Percentiles rank a stretch among this genome's conserved stretches.
phyloP scores from a whole-genome alignment of 768 basidiomycete genomes.

The Termitomyces sp. region DNA sequence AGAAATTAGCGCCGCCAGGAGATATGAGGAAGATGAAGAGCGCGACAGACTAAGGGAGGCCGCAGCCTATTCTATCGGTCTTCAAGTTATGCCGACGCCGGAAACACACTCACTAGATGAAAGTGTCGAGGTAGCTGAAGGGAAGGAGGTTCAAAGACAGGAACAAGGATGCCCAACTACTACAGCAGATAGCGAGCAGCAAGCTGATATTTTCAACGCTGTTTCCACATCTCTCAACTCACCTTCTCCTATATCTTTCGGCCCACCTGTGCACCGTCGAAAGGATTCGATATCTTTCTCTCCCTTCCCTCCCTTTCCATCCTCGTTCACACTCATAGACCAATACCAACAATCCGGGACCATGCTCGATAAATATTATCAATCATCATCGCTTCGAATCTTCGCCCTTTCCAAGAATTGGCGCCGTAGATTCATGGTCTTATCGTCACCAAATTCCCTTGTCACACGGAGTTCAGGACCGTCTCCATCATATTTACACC shows the following conservation, averaged over 20 bases:
- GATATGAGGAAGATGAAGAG: constrained; percentile 67
- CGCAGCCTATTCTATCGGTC: constrained; percentile 75
- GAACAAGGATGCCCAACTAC: constrained; percentile 9
- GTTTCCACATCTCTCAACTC: constrained; percentile 24
- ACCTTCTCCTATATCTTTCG: constrained; percentile 23
- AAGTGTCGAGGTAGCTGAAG: constrained; percentile 35
- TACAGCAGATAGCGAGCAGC: constrained; percentile 8
- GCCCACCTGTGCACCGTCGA: constrained; percentile 36
- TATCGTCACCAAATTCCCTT: constrained; percentile 45
- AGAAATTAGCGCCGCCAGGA: constrained; percentile 56
- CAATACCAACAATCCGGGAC: constrained; percentile 53
- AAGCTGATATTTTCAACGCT: constrained; percentile 4
- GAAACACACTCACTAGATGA: constrained; percentile 33
- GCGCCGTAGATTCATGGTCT: constrained; percentile 62
- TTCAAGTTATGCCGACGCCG: constrained; percentile 49
- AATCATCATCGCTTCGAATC: constrained; percentile 64
- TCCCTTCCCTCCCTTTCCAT: constrained; percentile 61
- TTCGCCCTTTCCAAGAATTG: constrained; percentile 73
- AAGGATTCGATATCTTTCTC: constrained; percentile 32
- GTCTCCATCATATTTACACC: constrained; percentile 59
- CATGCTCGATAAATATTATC: constrained; percentile 65
- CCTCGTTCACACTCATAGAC: constrained; percentile 45
- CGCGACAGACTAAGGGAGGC: constrained; percentile 71
- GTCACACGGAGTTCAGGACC: constrained; percentile 34
- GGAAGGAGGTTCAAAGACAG: constrained; percentile 23